A percentile compares a stretch with the other conserved stretches of the same genome.
These are phyloP conservation scores for Sindora glabra DNA, from an alignment of 306 rosid species.

Conservation along the genomic window DNA sequence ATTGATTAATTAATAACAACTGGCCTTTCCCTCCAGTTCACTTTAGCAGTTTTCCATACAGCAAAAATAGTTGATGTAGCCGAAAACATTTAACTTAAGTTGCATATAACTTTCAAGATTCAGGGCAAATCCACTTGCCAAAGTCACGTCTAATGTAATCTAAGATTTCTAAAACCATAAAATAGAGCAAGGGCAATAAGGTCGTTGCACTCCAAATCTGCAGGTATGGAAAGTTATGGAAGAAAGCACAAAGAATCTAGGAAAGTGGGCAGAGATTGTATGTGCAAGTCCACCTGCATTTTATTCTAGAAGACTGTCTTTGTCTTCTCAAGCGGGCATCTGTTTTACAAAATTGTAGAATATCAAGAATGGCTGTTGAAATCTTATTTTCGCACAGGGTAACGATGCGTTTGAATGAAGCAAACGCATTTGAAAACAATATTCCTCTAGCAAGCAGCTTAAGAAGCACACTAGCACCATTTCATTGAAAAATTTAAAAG, in stretches of 20 bases:
- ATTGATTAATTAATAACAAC: not conserved
- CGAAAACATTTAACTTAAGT: not conserved
- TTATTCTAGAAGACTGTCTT: conserved; percentile 33
- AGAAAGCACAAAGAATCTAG: conserved; percentile 31
- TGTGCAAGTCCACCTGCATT: not conserved
- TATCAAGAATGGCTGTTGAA: conserved; percentile 25
- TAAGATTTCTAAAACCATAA: not conserved
- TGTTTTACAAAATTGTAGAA: conserved; percentile 17
- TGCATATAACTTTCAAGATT: not conserved
- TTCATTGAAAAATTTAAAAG: not conserved
- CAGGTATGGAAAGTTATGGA: not conserved
- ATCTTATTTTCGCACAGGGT: not conserved
- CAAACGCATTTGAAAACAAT: conserved; percentile 16
- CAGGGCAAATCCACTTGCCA: conserved; percentile 12
- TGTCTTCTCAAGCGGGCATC: conserved; percentile 39
- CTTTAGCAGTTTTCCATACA: no score
- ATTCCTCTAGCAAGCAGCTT: conserved; percentile 6
- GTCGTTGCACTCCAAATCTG: not conserved
- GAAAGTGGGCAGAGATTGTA: conserved; percentile 17
- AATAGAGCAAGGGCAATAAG: not conserved
- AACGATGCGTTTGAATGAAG: conserved; percentile 25
- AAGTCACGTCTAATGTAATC: not conserved
- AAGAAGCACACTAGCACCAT: not conserved
- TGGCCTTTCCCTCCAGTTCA: conserved; percentile 4
- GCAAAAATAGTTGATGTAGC: conserved; percentile 9